Evolutionary conservation across 2,329 filamentous ascomycete species (phyloP), one percentile per base, ranked within the genome.

Genomic region (Trichoderma hamatum): DNA sequence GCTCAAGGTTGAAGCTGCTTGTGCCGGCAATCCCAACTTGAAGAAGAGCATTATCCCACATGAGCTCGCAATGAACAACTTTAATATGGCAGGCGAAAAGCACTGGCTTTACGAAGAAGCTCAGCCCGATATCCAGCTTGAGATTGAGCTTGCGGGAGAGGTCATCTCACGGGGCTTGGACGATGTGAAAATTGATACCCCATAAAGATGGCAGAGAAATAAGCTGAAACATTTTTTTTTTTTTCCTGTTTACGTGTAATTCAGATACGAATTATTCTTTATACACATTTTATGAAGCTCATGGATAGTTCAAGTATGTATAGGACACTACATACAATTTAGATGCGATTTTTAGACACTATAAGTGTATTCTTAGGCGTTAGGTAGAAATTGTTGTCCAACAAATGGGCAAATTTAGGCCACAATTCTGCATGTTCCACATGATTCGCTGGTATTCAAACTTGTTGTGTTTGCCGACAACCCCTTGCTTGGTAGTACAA

Each of bases 1-100:
- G 80, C 80, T 92, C 63, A 81, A 85, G 72, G 87, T 89, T 46
- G 91, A 93, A 79, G 89, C 90, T 0, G 90, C 91, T 4, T 77
- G 76, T 0, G 86, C 84, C 2, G 79, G 80, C 36, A 78, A 78
- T 71, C 74, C 76, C n/a, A 75, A 75, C 56, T 72, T 84, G 30
- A 74, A 79, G 61, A 84, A 83, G 79, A 75, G 74, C 43, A 70
- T 83, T 65, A 80, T 83, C 72, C 77, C 76, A 54, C 76, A 82
- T 67, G 80, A 81, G 72, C 75, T 81, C 70, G 80, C 79, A 14
- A 72, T 75, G 21, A 77, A 78, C 72, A 82, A 82, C 71, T 81
- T 78, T 55, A 73, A 71, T 52, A 84, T 84, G 82, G 82, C 82
- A 30, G 82, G 81, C 61, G 82, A 84, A 75, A 80, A 80, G 72